phyloP scores from a whole-genome alignment of 345 rosid species.

The Euphorbia tirucalli region DNA sequence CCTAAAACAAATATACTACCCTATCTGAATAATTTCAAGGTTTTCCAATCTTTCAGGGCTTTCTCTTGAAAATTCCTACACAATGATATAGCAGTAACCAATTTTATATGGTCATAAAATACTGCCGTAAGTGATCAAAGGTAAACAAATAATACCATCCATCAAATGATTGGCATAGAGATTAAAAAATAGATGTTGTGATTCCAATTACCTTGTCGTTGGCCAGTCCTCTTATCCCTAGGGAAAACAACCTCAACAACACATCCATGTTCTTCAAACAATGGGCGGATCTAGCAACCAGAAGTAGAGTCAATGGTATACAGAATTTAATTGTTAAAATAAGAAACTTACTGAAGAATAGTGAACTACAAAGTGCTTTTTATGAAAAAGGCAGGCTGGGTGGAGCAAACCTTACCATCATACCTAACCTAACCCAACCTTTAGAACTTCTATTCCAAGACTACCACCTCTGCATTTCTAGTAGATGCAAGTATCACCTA shows the following conservation, averaged over 20 bases:
- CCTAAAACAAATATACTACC: not conserved
- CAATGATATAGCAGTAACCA: not conserved
- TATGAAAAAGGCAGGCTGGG: not conserved
- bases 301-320: conserved; percentile 18
- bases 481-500: not conserved
- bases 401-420: not conserved
- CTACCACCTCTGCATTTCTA: not conserved
- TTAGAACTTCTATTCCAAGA: not conserved
- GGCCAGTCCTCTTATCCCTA: conserved; percentile 65
- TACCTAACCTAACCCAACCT: not conserved
- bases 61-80: not conserved
- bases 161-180: not conserved
- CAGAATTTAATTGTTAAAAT: not conserved
- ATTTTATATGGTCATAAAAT: not conserved
- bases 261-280: conserved; percentile 72
- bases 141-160: not conserved
- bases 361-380: not conserved
- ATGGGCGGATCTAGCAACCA: conserved; percentile 50
- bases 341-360: conserved; percentile 3
- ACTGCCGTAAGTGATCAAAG: not conserved
- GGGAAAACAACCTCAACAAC: conserved; percentile 67
- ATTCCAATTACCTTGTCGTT: conserved; percentile 54
- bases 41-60: not conserved
- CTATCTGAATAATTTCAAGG: not conserved
- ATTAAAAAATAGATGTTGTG: not conserved